phyloP scores from a whole-genome alignment of 176 grass and related monocot genomes.

The Neostapfia colusana region DNA sequence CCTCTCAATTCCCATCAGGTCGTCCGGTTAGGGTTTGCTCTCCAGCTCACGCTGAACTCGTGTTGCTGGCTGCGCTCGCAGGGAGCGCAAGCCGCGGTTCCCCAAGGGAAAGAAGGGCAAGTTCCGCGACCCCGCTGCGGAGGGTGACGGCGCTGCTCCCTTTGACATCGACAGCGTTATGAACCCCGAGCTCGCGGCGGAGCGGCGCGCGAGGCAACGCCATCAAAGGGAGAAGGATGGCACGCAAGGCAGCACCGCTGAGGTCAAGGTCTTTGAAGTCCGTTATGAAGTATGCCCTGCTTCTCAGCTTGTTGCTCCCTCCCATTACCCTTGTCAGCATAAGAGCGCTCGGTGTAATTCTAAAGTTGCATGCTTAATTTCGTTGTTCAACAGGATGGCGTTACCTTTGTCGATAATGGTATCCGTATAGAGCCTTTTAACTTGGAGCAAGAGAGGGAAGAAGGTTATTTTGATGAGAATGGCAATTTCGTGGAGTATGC shows the following conservation, averaged over 20 bases:
- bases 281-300: slow-evolving; percentile 55
- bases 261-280: slow-evolving; percentile 63
- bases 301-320: not conserved
- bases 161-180: slow-evolving; percentile 55
- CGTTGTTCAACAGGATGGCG: slow-evolving; percentile 59
- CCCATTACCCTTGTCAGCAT: slow-evolving; percentile 3
- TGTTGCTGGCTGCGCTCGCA: slow-evolving; percentile 30
- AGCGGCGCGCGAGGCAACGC: slow-evolving; percentile 67
- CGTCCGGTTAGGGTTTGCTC: slow-evolving; percentile 24
- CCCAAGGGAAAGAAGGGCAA: slow-evolving; percentile 94
- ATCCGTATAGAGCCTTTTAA: slow-evolving; percentile 96
- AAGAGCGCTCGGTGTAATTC: slow-evolving; percentile 3
- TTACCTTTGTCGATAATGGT: slow-evolving; percentile 79
- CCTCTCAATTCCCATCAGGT: not conserved
- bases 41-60: slow-evolving; percentile 32
- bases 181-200: slow-evolving; percentile 61
- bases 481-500: slow-evolving; percentile 92
- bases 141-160: slow-evolving; percentile 9
- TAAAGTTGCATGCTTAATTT: not conserved
- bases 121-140: slow-evolving; percentile 25
- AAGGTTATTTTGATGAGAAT: slow-evolving; percentile 89
- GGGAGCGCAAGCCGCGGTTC: slow-evolving; percentile 75
- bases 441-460: slow-evolving; percentile 91
- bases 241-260: slow-evolving; percentile 37
- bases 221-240: slow-evolving; percentile 49